Conservation (phyloP, 1,139 yeast genomes). For the Pichia sp. region DNA sequence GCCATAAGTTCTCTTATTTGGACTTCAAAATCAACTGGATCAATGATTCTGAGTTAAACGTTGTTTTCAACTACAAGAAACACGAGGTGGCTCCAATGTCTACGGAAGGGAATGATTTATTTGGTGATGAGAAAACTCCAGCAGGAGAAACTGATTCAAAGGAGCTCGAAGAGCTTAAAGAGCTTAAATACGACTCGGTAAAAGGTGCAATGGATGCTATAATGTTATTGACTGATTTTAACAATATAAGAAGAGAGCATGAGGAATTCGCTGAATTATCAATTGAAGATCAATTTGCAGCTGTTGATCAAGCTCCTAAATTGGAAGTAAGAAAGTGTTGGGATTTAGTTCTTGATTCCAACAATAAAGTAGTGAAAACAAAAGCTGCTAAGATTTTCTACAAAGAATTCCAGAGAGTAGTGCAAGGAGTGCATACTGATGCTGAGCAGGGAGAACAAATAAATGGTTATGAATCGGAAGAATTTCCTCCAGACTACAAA, state of each 20-base stretch:
- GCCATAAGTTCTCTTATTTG: constrained; percentile 22
- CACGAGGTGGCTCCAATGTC: neutral
- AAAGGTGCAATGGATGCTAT: constrained; percentile 35
- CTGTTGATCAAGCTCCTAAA: constrained; percentile 21
- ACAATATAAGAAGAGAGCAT: constrained; percentile 11
- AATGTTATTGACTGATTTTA: constrained; percentile 9
- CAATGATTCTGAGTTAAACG: constrained; percentile 52
- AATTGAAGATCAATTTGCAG: constrained; percentile 18
- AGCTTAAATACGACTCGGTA: constrained; percentile 3
- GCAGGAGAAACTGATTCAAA: neutral
- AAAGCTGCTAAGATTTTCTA: constrained; percentile 8
- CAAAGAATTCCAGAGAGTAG: neutral
- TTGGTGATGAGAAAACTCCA: neutral
- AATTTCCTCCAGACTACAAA: constrained; percentile 5
- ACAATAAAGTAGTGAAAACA: constrained; percentile 8
- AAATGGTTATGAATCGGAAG: neutral
- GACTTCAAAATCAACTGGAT: constrained; percentile 55
- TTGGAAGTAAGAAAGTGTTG: constrained; percentile 14
- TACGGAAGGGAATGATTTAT: neutral
- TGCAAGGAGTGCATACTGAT: neutral
- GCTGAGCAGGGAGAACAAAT: neutral
- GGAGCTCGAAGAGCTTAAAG: neutral
- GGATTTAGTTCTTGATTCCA: constrained; percentile 10
- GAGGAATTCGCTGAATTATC: constrained; percentile 10
- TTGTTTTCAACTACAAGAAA: constrained; percentile 34